Evolutionary conservation across 306 rosid genomes (phyloP).

Genomic region (Pachyrhizus erosus): DNA sequence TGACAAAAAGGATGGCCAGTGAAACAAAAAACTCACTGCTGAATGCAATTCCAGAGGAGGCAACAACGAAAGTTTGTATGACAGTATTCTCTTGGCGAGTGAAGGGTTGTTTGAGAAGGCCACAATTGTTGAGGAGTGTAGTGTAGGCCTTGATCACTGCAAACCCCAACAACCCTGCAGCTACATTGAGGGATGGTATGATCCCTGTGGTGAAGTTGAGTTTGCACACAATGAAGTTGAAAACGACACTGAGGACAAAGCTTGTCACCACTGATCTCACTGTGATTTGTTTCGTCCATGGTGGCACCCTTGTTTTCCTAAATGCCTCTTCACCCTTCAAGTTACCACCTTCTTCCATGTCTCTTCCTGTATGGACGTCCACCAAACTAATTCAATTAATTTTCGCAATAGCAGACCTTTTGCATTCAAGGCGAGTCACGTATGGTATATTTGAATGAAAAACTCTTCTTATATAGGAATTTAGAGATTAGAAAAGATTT

Average conservation of each 20-base stretch:
- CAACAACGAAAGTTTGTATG: constrained; percentile 79
- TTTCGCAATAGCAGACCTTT: too few relatives aligned
- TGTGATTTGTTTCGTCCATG: constrained; percentile 73
- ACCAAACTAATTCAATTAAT: background rate
- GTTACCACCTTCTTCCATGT: background rate
- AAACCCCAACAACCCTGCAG: constrained; percentile 78
- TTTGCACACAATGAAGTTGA: constrained; percentile 72
- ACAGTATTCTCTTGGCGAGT: constrained; percentile 85
- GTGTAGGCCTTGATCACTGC: constrained; percentile 64
- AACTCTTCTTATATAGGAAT: too few relatives aligned
- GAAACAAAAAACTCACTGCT: constrained; percentile 57
- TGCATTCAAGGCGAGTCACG: too few relatives aligned
- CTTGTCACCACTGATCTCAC: constrained; percentile 61
- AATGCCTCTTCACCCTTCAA: constrained; percentile 62
- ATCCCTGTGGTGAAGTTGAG: constrained; percentile 79
- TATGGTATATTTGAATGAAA: too few relatives aligned
- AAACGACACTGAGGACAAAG: constrained; percentile 56
- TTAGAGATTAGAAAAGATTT: too few relatives aligned
- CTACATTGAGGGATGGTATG: constrained; percentile 78
- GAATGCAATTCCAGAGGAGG: constrained; percentile 89
- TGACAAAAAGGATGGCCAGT: background rate
- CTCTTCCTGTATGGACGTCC: background rate
- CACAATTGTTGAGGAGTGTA: constrained; percentile 41
- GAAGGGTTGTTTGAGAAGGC: constrained; percentile 70
- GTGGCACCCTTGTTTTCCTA: constrained; percentile 47